Evolutionary conservation across 768 basidiomycete genomes (phyloP), one percentile per base, ranked within the genome.

Genomic region (Mycena olivaceomarginata): DNA sequence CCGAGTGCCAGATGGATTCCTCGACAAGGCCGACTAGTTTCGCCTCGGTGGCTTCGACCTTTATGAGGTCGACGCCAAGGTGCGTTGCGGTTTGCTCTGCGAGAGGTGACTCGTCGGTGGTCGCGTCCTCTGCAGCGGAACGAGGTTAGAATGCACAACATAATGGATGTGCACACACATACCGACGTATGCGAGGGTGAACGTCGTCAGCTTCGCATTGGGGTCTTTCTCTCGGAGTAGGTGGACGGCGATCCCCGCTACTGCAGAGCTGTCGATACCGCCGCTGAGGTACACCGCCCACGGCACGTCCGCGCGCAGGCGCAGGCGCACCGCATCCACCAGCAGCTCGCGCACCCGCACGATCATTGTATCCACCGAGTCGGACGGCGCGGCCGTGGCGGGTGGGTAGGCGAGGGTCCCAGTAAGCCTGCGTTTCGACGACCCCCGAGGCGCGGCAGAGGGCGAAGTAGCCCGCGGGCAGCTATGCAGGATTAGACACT

Each of bases 231-330:
- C 74, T 0, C 70, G 31, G 8, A 80, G 69, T 2, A 78, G 45
- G 4, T 72, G 43, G 13, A 77, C 69, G 39, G 77, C 74, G 25
- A 80, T 80, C 0, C 79, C 77, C 6, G 79, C 77, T 6, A 80
- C 67, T 0, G 68, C 39, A 12, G 78, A 77, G 67, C 78, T 70
- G 71, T 78, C 77, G 63, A 78, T 78, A 1, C 77, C 79, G 3
- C 79, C 79, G 25, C 77, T 80, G 39, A 80, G 75, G 25, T 78
- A 80, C 2, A 80, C 65, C 5, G 76, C 79, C 46, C 72, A 57
- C 6, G 79, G 79, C 13, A 80, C 79, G 41, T 80, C 79, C 13
- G 73, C 48, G 11, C 79, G 70, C 7, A 80, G 70, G 0, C 79
- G 76, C 13, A 77, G 70, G 8, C 76, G 69, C 10, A 80, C 79